Evolutionary conservation across 192 early-diverging fungal genomes (phyloP), one percentile per base, ranked within the genome.

Genomic region (Coemansia sp.): DNA sequence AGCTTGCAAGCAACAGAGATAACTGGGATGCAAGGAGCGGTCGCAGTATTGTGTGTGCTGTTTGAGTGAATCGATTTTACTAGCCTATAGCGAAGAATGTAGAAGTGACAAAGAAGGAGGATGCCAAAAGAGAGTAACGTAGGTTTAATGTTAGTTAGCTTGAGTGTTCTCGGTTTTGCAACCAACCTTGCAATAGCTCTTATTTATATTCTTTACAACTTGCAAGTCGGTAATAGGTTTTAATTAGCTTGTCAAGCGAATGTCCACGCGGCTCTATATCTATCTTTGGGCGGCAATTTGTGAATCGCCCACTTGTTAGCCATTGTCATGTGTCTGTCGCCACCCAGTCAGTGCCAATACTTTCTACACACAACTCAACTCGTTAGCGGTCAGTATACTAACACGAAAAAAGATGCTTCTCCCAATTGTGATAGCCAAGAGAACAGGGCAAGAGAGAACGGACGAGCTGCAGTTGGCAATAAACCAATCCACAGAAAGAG

Each of bases 241-340:
- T 18, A n/a, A 9, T 46, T 23, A 9, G 10, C 11, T 20, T 50
- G 46, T 5, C 23, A 13, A 26, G 10, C 9, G 20, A 50, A 50
- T 24, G 21, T 21, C 46, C 23, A 50, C 23, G 23, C 23, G 46
- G 46, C 9, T 50, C 46, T 50, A 50, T 26, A 50, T 50, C 46
- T 26, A 50, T 50, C 23, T 50, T 50, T 50, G 8, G 46, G 46
- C 46, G 46, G 46, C 46, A 50, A 8, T 50, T 50, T 50, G 23
- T 50, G 46, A 50, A 50, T 50, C 46, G 23, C 23, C 46, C 46
- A 50, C 46, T 50, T 21, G 23, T 24, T 26, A 50, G 46, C 46
- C 46, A 50, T 50, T 50, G 46, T 50, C 46, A 50, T 23, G 46
- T 50, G 46, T 50, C 46, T 50, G 46, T 50, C 46, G 46, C 46